Conservation (phyloP, 2,329 filamentous ascomycete genomes). For the Penicillium crustosum region DNA sequence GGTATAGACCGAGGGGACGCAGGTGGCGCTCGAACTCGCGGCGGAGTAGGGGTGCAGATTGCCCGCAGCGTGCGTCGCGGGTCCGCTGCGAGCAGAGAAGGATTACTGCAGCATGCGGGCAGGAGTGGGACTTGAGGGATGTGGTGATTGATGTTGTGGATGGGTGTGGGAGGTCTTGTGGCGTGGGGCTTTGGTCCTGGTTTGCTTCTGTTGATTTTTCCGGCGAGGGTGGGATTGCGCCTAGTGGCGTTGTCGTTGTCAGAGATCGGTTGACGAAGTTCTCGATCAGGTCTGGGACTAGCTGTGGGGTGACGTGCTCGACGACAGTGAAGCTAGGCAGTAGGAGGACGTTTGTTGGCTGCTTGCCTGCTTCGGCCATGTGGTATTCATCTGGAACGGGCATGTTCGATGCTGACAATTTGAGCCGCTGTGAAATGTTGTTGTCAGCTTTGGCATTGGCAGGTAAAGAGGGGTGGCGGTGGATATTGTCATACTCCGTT, state of each 20-base stretch:
- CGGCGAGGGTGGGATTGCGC: slow-evolving; percentile 32
- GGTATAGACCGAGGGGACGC: slow-evolving; percentile 76
- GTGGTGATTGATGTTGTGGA: slow-evolving; percentile 31
- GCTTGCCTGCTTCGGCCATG: slow-evolving; percentile 54
- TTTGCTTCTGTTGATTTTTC: slow-evolving; percentile 16
- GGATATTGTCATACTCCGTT: slow-evolving; percentile 41
- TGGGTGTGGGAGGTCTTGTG: slow-evolving; percentile 14
- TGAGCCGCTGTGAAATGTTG: slow-evolving; percentile 62
- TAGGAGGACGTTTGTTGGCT: slow-evolving; percentile 76
- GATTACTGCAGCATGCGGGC: slow-evolving; percentile 81
- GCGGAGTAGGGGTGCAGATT: slow-evolving; percentile 84
- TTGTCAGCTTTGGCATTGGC: slow-evolving; percentile 5
- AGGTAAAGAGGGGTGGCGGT: neutral
- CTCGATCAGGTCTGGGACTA: slow-evolving; percentile 69
- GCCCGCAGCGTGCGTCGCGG: slow-evolving; percentile 91
- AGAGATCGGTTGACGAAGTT: slow-evolving; percentile 67
- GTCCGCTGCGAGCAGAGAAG: slow-evolving; percentile 92
- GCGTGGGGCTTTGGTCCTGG: slow-evolving; percentile 17
- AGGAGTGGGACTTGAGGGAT: slow-evolving; percentile 60
- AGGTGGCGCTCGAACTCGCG: slow-evolving; percentile 88
- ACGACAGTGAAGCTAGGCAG: slow-evolving; percentile 82
- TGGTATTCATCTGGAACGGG: slow-evolving; percentile 69
- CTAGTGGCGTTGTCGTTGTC: slow-evolving; percentile 71
- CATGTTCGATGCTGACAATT: slow-evolving; percentile 91
- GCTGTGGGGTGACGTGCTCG: slow-evolving; percentile 76